Conservation (phyloP, 2,329 filamentous ascomycete species). For the Grosmannia serpens region DNA sequence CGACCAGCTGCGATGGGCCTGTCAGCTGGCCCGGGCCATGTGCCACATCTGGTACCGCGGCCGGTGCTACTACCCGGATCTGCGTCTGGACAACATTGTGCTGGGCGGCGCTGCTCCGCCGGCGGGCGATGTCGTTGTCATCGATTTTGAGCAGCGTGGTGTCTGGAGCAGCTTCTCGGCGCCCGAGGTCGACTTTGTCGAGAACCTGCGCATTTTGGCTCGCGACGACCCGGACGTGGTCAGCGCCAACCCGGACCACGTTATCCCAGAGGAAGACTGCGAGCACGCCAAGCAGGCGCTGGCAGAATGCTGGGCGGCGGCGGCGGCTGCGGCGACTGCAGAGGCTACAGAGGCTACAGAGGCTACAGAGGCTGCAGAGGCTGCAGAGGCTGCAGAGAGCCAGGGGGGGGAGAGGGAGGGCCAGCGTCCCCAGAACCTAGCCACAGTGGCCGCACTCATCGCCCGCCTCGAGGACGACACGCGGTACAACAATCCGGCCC, state of each 20-base stretch:
- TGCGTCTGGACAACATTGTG: conserved; percentile 49
- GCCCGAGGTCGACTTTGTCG: conserved; percentile 47
- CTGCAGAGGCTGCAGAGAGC: not conserved
- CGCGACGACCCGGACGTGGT: conserved; percentile 27
- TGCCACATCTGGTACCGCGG: conserved; percentile 35
- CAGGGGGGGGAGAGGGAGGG: not conserved
- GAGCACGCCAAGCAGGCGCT: conserved; percentile 29
- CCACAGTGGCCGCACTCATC: not conserved
- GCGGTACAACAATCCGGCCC: conserved; percentile 34
- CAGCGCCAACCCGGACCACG: conserved; percentile 13
- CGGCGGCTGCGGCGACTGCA: too few species aligned
- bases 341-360: too few species aligned
- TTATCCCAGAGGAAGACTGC: conserved; percentile 25
- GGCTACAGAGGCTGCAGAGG: too few species aligned
- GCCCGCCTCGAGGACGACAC: conserved; percentile 8
- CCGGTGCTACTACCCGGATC: conserved; percentile 43
- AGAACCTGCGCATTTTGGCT: conserved; percentile 44
- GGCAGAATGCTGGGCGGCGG: conserved; percentile 30
- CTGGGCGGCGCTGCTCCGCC: conserved; percentile 25
- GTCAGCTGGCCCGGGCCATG: conserved; percentile 39
- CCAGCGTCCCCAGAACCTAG: not conserved
- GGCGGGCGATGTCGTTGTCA: conserved; percentile 36
- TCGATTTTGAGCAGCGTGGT: conserved; percentile 52
- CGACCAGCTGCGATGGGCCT: conserved; percentile 41
- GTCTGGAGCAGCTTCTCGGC: conserved; percentile 52